A percentile compares a stretch with the other conserved stretches of the same genome.
Conservation (phyloP, 2,329 filamentous ascomycete genomes). For the Curvularia sp. region DNA sequence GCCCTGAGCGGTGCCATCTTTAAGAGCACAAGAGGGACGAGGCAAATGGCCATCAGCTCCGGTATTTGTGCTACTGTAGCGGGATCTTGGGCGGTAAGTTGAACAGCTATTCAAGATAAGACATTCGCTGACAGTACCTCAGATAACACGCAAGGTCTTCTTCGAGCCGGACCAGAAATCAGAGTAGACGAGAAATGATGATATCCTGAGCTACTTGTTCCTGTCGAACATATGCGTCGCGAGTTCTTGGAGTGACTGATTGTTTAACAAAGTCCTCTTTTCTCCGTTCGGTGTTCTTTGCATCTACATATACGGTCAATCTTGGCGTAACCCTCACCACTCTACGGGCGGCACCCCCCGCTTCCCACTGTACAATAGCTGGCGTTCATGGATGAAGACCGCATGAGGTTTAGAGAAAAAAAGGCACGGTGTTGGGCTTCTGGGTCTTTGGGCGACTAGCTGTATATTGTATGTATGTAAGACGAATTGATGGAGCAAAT, state of each 20-base stretch:
- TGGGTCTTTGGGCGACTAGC: slow-evolving; percentile 6
- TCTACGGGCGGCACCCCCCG: slow-evolving; percentile 16
- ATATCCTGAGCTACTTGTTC: slow-evolving; percentile 10
- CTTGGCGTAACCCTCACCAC: slow-evolving; percentile 26
- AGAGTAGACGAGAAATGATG: slow-evolving; percentile 7
- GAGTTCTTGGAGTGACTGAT: background rate
- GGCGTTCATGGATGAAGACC: slow-evolving; percentile 19
- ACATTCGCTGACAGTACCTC: background rate
- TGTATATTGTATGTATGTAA: slow-evolving; percentile 15
- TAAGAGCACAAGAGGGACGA: slow-evolving; percentile 89
- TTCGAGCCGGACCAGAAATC: slow-evolving; percentile 30
- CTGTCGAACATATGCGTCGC: background rate
- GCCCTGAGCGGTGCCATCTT: slow-evolving; percentile 91
- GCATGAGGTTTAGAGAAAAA: slow-evolving; percentile 13
- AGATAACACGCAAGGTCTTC: slow-evolving; percentile 40
- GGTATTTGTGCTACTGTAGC: slow-evolving; percentile 87
- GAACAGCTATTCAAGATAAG: background rate
- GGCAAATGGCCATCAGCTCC: slow-evolving; percentile 94
- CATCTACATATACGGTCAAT: slow-evolving; percentile 20
- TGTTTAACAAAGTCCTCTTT: slow-evolving; percentile 9
- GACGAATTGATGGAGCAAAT: slow-evolving; percentile 17
- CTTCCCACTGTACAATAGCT: slow-evolving; percentile 29
- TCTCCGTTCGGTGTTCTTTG: slow-evolving; percentile 20
- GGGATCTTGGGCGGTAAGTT: slow-evolving; percentile 80
- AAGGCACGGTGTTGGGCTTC: slow-evolving; percentile 13